Evolutionary conservation across 257 asterid genomes (phyloP), one percentile per base, ranked within the genome.

Genomic region (Scutellaria baicalensis): DNA sequence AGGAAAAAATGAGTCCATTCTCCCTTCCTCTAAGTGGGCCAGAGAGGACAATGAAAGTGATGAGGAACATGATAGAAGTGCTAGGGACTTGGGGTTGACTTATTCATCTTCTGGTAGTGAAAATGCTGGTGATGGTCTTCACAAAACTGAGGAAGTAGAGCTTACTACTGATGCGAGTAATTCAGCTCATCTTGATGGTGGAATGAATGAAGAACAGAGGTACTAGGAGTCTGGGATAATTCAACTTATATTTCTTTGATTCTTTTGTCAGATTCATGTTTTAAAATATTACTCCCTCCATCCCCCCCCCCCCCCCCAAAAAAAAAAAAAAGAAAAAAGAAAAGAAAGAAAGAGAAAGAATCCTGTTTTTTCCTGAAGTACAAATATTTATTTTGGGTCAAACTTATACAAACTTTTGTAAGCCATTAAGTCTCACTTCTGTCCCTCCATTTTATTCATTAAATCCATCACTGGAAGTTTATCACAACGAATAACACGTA

Each of bases 21-120:
- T 92, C 80, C 98, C 96, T 43, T 82, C 90, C 59, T 92, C 98
- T 11, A 92, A 92, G 82, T 92, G 98, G 98, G 91, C 95, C 44
- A 84, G 94, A 69, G 97, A 92, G 78, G 98, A 92, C 36, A 77
- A 84, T 76, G 97, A 80, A 68, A 85, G 91, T 67, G 97, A 84
- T 55, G 96, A 84, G 73, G 95, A 83, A 52, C 87, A 75, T 16
- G 85, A 86, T 76, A 81, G 84, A 79, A 80, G 79, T 75, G 44
- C 82, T 6, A 79, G 84, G 77, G 91, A 89, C 67, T 85, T 90
- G 52, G 97, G 93, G 64, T 80, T 92, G 70, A 80, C 87, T 35
- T 92, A 90, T 81, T 92, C 98, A 54, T 92, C 98, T 74, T 92
- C 97, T 23, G 98, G 94, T 35, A 92, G 98, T 79, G 98, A 92